Base-by-base conservation (phyloP, 2,329 filamentous ascomycete genomes). In the Penicillium sp. region DNA sequence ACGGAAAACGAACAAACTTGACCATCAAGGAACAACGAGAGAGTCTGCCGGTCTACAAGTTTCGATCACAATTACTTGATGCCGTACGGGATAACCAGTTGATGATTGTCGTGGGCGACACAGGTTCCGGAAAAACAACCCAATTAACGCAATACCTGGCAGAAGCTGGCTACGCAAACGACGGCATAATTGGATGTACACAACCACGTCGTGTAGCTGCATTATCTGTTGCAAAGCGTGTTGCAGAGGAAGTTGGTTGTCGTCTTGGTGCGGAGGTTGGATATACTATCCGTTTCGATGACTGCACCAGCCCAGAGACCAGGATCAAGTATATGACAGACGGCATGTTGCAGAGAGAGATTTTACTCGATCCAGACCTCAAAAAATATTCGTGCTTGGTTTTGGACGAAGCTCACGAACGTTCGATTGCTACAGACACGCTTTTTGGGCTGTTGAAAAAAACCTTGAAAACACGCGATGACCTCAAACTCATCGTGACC, bases 321-420 rank as follows among this genome's bases (percentile, higher is more conserved):
- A 90, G 87, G 68, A 96, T 99, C 78, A 99, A 99, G 77, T 99
- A 99, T 77, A 97, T 99, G 93, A 99, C 94, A 16, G 94, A 99
- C 67, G 94, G 94, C 73, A 97, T 97, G 90, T 83, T 99, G 70
- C 87, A 97, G 75, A 84, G 94, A 77, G 94, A 99, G 76, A 91
- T 97, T 69, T 81, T 99, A 52, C 82, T 97, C 63, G 94, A 99
- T 70, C 89, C 92, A 0, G 89, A 96, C 65, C 77, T 99, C 63
- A 89, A 83, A 67, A 85, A 89, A 62, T 99, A 99, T 69, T 96
- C 0, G 91, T 94, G 59, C 97, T 99, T 67, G n/a, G 99, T 99
- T 87, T 82, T 99, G 65, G 94, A 99, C 71, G 94, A 99, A 70
- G 94, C 94, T 3, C 94, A 99, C 84, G 94, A 99, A 71, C 86